Percentiles rank a stretch among this genome's conserved stretches.
These are phyloP conservation scores for Hymenotorrendiella dingleyae DNA, from an alignment of 2,329 filamentous ascomycete species.

Conservation along the genomic window DNA sequence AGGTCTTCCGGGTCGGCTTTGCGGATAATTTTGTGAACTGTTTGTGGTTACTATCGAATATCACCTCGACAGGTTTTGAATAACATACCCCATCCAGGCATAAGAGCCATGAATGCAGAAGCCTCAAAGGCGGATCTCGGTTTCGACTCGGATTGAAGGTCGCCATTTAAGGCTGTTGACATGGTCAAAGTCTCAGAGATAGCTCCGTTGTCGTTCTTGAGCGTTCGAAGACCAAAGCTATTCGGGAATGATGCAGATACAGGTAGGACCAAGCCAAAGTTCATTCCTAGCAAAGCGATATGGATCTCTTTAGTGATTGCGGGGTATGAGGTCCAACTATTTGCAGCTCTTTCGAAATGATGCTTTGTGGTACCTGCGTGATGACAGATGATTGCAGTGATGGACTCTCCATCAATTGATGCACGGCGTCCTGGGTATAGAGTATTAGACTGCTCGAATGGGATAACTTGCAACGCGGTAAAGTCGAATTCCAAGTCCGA, in stretches of 20 bases:
- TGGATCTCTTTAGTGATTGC: not conserved
- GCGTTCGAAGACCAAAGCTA: no score
- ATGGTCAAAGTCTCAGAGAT: no score
- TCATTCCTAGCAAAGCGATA: not conserved
- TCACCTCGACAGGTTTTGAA: not conserved
- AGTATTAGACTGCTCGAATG: not conserved
- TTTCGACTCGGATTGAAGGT: not conserved
- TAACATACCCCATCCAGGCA: constrained; percentile 3
- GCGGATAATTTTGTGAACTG: constrained; percentile 2
- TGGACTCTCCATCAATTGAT: not conserved
- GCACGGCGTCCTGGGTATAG: constrained; percentile 2
- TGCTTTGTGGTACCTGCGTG: not conserved
- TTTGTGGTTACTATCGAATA: not conserved
- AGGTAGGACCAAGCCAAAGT: constrained; percentile 2
- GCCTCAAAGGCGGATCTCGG: constrained; percentile 3
- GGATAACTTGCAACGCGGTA: not conserved
- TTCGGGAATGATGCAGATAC: no score
- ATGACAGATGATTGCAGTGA: constrained; percentile 3
- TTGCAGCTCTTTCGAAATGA: constrained; percentile 1
- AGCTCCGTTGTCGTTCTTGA: no score
- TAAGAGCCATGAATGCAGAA: constrained; percentile 7
- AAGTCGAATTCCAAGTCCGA: not conserved
- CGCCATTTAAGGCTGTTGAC: no score
- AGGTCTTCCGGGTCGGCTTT: constrained; percentile 5
- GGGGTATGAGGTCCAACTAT: not conserved